Conservation (phyloP, 148 eudicot species). For the Spergularia marina region DNA sequence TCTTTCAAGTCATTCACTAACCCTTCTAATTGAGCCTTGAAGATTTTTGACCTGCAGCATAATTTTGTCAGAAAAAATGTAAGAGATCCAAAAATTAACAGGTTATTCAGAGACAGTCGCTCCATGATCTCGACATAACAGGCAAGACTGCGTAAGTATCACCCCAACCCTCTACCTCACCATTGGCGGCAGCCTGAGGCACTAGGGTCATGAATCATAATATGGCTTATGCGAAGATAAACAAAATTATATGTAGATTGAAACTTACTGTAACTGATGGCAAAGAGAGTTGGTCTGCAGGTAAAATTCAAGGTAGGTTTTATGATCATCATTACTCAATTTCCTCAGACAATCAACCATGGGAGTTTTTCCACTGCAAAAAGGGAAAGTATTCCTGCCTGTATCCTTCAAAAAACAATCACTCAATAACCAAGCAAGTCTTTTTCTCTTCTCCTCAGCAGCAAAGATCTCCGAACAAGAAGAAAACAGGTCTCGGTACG, state of each 20-base stretch:
- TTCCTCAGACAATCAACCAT: constrained; percentile 53
- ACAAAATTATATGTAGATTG: background rate
- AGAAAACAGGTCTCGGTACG: constrained; percentile 53
- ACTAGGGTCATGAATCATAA: background rate
- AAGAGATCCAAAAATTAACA: too few relatives aligned
- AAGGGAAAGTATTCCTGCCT: constrained; percentile 55
- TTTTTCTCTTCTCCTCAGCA: constrained; percentile 48
- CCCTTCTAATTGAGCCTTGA: constrained; percentile 60
- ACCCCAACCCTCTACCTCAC: background rate
- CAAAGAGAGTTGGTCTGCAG: constrained; percentile 67
- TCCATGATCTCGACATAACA: background rate
- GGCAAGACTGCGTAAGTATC: background rate
- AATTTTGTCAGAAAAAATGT: background rate
- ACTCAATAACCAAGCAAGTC: constrained; percentile 78
- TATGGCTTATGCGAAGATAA: background rate
- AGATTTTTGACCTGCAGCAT: constrained; percentile 55
- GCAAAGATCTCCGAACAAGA: constrained; percentile 65
- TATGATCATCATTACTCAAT: constrained; percentile 50
- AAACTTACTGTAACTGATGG: constrained; percentile 70
- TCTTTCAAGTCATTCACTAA: constrained; percentile 68
- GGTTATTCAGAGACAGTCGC: background rate
- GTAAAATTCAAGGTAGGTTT: constrained; percentile 56
- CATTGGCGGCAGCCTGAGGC: background rate
- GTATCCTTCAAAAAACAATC: constrained; percentile 76
- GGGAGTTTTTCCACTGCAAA: constrained; percentile 41